A percentile compares a stretch with the other conserved stretches of the same genome.
Conservation (phyloP, 129 eudicot species). For the Tagetes patula region DNA sequence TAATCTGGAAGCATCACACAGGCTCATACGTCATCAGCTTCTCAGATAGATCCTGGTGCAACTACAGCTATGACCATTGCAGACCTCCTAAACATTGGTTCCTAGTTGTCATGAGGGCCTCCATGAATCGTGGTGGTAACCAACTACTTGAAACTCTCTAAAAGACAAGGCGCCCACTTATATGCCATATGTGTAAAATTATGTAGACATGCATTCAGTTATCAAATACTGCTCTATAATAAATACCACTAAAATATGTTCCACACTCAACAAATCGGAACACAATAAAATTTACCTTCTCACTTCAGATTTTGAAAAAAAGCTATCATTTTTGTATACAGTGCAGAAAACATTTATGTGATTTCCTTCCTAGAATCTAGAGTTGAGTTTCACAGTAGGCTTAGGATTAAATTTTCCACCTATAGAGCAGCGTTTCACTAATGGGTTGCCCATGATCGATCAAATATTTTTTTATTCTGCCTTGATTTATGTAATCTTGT, state of each 20-base stretch:
- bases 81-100: neutral
- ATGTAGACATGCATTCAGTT: neutral
- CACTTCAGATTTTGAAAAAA: no score
- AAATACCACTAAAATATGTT: neutral
- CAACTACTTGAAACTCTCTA: neutral
- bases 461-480: neutral
- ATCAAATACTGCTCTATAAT: neutral
- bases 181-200: neutral
- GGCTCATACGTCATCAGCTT: neutral
- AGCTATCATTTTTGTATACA: neutral
- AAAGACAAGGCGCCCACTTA: no score
- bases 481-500: neutral
- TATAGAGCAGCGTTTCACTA: neutral
- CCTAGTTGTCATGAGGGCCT: neutral
- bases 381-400: neutral
- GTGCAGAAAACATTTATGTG: conserved; percentile 3
- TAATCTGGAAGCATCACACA: neutral
- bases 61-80: neutral
- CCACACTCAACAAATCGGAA: neutral
- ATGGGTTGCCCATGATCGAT: neutral
- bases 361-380: neutral
- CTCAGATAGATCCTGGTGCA: neutral
- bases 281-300: neutral
- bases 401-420: neutral
- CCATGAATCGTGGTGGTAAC: no score